A percentile compares a stretch with the other conserved stretches of the same genome.
These are phyloP conservation scores for Lablab purpureus DNA, from an alignment of 306 rosid genomes.

Conservation along the genomic window DNA sequence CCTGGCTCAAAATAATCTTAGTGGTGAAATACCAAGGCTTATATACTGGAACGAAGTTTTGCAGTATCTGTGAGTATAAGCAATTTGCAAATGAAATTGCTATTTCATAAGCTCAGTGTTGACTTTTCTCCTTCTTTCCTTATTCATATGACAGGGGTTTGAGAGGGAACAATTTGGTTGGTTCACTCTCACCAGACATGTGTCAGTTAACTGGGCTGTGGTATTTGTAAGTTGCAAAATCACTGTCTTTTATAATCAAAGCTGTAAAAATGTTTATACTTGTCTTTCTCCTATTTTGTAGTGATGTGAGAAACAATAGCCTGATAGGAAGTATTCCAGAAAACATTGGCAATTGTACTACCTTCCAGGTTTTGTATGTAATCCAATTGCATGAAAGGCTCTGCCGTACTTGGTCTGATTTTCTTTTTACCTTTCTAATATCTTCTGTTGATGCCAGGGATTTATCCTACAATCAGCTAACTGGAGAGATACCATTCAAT, in stretches of 20 bases:
- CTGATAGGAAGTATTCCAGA: conserved; percentile 88
- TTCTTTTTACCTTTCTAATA: conserved; percentile 23
- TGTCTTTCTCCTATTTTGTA: conserved; percentile 43
- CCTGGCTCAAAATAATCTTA: conserved; percentile 89
- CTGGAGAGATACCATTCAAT: conserved; percentile 87
- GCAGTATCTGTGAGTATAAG: conserved; percentile 88
- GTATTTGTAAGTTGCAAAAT: conserved; percentile 86
- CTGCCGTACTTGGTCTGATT: neutral
- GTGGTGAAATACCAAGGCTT: conserved; percentile 98
- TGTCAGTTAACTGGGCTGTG: conserved; percentile 95
- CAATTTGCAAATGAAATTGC: neutral
- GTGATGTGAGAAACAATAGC: conserved; percentile 97
- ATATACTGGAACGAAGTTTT: conserved; percentile 98
- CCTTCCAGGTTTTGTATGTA: conserved; percentile 99
- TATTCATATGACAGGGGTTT: conserved; percentile 65
- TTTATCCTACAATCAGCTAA: conserved; percentile 78
- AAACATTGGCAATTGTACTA: conserved; percentile 88
- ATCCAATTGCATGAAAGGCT: conserved; percentile 38
- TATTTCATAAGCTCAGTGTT: neutral
- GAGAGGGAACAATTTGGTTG: conserved; percentile 91
- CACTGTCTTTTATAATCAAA: conserved; percentile 7
- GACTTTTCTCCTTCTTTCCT: neutral
- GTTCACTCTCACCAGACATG: conserved; percentile 90
- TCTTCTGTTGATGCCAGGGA: conserved; percentile 63
- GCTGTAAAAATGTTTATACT: neutral